Conservation (phyloP, 163 green algal species). For the Chloroidium sp. region DNA sequence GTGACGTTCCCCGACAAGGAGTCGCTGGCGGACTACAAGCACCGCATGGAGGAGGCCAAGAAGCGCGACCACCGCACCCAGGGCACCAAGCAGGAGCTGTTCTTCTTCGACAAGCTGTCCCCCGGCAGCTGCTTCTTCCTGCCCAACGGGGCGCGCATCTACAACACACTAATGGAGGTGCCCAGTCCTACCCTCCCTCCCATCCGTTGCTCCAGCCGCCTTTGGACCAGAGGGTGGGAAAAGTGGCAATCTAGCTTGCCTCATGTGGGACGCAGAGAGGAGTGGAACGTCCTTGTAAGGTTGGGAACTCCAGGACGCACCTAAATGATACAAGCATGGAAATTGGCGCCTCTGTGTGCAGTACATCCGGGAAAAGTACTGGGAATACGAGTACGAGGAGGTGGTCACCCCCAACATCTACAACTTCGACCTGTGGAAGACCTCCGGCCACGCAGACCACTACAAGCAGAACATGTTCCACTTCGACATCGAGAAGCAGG, state of each 20-base stretch:
- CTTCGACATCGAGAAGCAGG: slow-evolving; percentile 89
- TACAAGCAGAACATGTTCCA: slow-evolving; percentile 99
- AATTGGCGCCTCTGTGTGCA: slow-evolving; percentile 1
- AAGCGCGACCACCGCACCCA: slow-evolving; percentile 92
- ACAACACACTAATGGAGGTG: slow-evolving; percentile 81
- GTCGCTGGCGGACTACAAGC: slow-evolving; percentile 90
- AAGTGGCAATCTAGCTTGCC: background rate
- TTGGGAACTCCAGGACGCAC: too few relatives aligned
- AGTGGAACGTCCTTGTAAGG: too few relatives aligned
- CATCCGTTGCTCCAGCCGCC: too few relatives aligned
- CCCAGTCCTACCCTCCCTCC: background rate
- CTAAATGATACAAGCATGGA: too few relatives aligned
- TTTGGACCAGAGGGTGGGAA: background rate
- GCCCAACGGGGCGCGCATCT: slow-evolving; percentile 81
- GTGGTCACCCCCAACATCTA: slow-evolving; percentile 90
- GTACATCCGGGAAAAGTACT: slow-evolving; percentile 87
- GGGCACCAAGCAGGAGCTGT: slow-evolving; percentile 83
- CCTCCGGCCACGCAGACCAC: slow-evolving; percentile 87
- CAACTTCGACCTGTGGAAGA: slow-evolving; percentile 97
- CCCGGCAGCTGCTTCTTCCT: slow-evolving; percentile 93
- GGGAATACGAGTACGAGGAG: slow-evolving; percentile 95
- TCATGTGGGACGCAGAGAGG: too few relatives aligned
- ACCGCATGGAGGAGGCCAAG: slow-evolving; percentile 94
- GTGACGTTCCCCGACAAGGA: slow-evolving; percentile 93
- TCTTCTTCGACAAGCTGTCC: slow-evolving; percentile 94